Evolutionary conservation across 768 basidiomycete species (phyloP).

Genomic region (Hirschioporus abietinus): DNA sequence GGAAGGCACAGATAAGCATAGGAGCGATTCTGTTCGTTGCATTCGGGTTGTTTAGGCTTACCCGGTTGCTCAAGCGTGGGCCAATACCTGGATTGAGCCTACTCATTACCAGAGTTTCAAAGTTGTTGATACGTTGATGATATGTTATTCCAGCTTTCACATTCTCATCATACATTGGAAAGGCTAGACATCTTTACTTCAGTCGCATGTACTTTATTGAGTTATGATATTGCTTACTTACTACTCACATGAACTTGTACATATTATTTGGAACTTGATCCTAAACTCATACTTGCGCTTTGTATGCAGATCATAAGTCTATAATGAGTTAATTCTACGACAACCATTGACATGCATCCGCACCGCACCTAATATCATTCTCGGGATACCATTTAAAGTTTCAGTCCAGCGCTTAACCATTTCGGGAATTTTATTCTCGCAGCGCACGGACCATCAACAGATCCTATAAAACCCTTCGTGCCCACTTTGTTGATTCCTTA

Average conservation of each 20-base stretch:
- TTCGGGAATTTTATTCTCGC: not conserved
- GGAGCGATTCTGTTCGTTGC: not conserved
- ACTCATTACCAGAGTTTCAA: not conserved
- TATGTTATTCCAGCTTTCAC: not conserved
- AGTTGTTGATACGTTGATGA: not conserved
- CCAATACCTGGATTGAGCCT: not conserved
- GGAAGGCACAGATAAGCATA: slow-evolving; percentile 39
- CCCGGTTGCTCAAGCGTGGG: not conserved
- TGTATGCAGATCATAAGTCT: not conserved
- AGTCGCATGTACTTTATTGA: not conserved
- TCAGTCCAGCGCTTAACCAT: not conserved
- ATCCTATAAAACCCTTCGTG: slow-evolving; percentile 28
- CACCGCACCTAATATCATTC: no score
- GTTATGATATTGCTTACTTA: not conserved
- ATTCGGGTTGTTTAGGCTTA: not conserved
- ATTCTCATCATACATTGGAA: no score
- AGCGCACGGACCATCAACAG: slow-evolving; percentile 21
- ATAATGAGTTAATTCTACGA: no score
- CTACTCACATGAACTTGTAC: not conserved
- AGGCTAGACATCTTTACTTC: not conserved
- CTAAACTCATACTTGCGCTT: not conserved
- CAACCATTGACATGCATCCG: no score
- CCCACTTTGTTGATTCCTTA: slow-evolving; percentile 30
- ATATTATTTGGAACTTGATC: not conserved
- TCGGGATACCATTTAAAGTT: not conserved